A percentile compares a stretch with the other conserved stretches of the same genome.
Conservation (phyloP, 1,284 basidiomycete species). For the Neonothopanus nambi region DNA sequence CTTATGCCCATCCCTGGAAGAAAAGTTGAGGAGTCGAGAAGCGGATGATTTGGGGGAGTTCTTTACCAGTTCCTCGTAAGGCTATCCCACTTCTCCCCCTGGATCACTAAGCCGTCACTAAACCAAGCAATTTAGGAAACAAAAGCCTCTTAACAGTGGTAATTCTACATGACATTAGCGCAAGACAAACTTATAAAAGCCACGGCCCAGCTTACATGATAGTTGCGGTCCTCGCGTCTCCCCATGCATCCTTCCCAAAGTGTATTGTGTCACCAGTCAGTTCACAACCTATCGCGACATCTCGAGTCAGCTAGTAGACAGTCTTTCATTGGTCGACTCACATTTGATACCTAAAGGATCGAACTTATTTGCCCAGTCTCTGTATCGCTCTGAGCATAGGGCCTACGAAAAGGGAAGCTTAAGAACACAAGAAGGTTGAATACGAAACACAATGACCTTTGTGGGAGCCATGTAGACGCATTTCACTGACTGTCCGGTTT, state of each 20-base stretch:
- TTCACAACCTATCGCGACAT: constrained; percentile 65
- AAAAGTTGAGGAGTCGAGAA: background rate
- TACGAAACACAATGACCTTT: constrained; percentile 53
- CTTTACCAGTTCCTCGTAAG: constrained; percentile 78
- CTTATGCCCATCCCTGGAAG: constrained; percentile 60
- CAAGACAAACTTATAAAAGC: background rate
- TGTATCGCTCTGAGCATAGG: constrained; percentile 81
- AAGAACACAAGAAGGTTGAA: background rate
- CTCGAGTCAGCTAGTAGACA: constrained; percentile 2
- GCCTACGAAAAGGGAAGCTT: constrained; percentile 50
- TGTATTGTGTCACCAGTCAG: constrained; percentile 87
- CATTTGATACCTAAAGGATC: constrained; percentile 74
- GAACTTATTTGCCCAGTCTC: constrained; percentile 87
- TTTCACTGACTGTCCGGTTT: constrained; percentile 45
- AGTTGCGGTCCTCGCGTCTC: constrained; percentile 69
- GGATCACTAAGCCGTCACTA: background rate
- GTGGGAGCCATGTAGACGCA: constrained; percentile 96
- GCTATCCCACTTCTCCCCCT: constrained; percentile 96
- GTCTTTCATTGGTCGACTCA: constrained; percentile 30
- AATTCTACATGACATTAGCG: constrained; percentile 43
- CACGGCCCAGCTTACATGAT: constrained; percentile 61
- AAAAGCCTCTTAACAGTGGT: constrained; percentile 59
- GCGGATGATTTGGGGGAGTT: background rate
- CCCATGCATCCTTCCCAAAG: constrained; percentile 61
- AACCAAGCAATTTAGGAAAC: background rate